A percentile compares a stretch with the other conserved stretches of the same genome.
Evolutionary conservation across 2,329 filamentous ascomycete genomes (phyloP).

Genomic region (Diaporthe vexans): DNA sequence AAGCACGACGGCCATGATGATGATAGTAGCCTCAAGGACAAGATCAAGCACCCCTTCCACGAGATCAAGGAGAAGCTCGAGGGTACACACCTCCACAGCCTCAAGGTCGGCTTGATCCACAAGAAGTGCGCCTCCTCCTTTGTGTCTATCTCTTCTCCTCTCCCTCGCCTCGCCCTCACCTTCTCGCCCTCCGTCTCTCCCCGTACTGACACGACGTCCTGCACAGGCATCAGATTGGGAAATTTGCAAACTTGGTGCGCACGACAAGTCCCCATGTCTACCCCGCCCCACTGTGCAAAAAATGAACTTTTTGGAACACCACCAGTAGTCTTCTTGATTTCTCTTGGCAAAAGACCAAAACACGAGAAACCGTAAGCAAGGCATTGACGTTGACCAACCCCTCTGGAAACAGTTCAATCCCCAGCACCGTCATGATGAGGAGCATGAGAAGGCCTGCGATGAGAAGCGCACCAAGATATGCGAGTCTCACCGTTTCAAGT

Average conservation of each 20-base stretch:
- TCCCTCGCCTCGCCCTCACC: not conserved
- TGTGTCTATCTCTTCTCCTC: not conserved
- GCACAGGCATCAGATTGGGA: constrained; percentile 70
- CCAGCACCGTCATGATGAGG: constrained; percentile 94
- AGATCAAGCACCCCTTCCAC: constrained; percentile 63
- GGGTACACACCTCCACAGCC: constrained; percentile 67
- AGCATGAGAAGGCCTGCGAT: constrained; percentile 88
- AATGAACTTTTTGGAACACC: not conserved
- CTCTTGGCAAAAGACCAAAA: too few relatives aligned
- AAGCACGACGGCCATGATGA: constrained; percentile 9
- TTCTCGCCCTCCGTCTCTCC: not conserved
- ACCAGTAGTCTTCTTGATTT: not conserved
- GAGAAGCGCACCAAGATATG: constrained; percentile 80
- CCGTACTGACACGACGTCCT: constrained; percentile 20
- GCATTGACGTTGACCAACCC: constrained; percentile 17
- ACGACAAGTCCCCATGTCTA: not conserved
- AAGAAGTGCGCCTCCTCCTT: constrained; percentile 63
- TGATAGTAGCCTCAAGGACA: constrained; percentile 55
- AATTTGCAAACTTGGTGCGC: constrained; percentile 72
- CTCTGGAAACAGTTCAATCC: constrained; percentile 73
- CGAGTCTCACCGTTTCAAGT: constrained; percentile 86
- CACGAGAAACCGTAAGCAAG: too few relatives aligned
- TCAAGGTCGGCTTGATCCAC: constrained; percentile 69
- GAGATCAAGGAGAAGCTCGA: constrained; percentile 67
- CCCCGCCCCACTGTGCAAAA: too few relatives aligned